Base-by-base conservation (phyloP, 2,329 filamentous ascomycete species). In the Plectosphaerella cucumerina region DNA sequence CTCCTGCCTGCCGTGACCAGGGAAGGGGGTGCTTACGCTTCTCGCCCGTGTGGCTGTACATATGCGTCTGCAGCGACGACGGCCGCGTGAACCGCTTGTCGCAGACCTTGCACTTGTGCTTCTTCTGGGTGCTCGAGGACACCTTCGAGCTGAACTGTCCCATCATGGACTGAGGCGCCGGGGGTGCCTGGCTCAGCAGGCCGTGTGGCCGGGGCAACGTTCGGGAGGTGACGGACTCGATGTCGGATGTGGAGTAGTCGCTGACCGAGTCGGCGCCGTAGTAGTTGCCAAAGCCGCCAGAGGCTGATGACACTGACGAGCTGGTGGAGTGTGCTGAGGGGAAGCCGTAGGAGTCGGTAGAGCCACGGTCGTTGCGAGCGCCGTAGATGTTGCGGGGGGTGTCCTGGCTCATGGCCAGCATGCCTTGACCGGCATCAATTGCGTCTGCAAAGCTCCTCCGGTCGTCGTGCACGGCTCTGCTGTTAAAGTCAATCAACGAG, bases 101-200 rank as follows among this genome's bases (percentile, higher is more conserved):
- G 76, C 93, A 97, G 53, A 97, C 89, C 74, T 96, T 97, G 82
- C 93, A 97, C 77, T 97, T 97, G 76, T 97, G 94, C 79, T 97
- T 97, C 84, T 97, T 97, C 67, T 97, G 91, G 10, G 93, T 94
- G 72, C 90, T 96, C 17, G 90, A 92, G 0, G 91, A 92, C 48
- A 97, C 86, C 73, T 97, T 97, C 56, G 93, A 97, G 72, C 90
- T 97, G 74, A 97, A 97, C 63, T 96, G 92, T 48, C 90, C 85
- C 94, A 99, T 99, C 91, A 99, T 97, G 1, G 92, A 95, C 65
- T 95, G 89, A 2, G 91, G 92, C 17, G 90, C 90, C 1, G 91
- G 90, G 2, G 90, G 90, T 31, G 85, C 78, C 56, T 77, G 80
- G 42, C 74, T 74, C 72, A 80, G 76, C 49, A 80, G 62, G 35